Evolutionary conservation across 2,329 filamentous ascomycete genomes (phyloP).

Genomic region (Cladophialophora yegresii): DNA sequence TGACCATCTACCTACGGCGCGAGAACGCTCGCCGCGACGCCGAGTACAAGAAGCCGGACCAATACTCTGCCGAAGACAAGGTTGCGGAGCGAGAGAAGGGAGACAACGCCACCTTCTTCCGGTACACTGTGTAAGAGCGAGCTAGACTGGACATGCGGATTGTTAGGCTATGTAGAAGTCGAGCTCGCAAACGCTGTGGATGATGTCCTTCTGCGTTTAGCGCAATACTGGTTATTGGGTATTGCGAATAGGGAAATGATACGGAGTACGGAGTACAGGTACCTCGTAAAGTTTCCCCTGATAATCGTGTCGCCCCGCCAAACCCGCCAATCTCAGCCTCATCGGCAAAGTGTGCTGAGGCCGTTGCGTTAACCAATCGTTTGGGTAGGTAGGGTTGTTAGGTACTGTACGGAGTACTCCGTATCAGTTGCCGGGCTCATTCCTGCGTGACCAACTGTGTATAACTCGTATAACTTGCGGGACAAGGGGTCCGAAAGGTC

Average conservation of each 20-base stretch:
- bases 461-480: not conserved
- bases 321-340: too few species aligned
- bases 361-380: too few species aligned
- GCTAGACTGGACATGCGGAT: not conserved
- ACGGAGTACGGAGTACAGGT: too few species aligned
- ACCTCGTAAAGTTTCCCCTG: not conserved
- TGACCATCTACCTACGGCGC: conserved; percentile 32
- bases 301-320: too few species aligned
- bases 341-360: too few species aligned
- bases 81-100: conserved; percentile 28
- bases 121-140: conserved; percentile 27
- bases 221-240: not conserved
- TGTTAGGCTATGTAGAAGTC: not conserved
- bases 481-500: not conserved
- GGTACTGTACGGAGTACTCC: too few species aligned
- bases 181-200: not conserved
- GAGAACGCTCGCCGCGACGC: conserved; percentile 32
- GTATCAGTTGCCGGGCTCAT: too few species aligned
- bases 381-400: too few species aligned
- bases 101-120: conserved; percentile 32
- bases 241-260: not conserved
- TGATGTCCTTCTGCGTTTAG: conserved; percentile 1
- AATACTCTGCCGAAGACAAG: conserved; percentile 26
- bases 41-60: conserved; percentile 23
- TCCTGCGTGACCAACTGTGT: not conserved